A percentile compares a stretch with the other conserved stretches of the same genome.
Conservation (phyloP, 176 grass and related monocot genomes). For the Zea mays region Zm-B73-REFERENCE-NAM-5.0 NC_050096.1:152377501-152378000, state of each 20-base stretch:
- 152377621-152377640: too few relatives aligned
- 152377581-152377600: too few relatives aligned
- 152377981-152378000: not conserved
- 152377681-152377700: too few relatives aligned
- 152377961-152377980: not conserved
- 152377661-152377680: too few relatives aligned
- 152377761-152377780: not conserved
- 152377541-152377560: too few relatives aligned
- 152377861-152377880: not conserved
- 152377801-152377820: not conserved
- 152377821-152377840: not conserved
- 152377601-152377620: too few relatives aligned
- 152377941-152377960: not conserved
- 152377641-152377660: too few relatives aligned
- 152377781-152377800: not conserved
- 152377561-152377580: too few relatives aligned
- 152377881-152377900: not conserved
- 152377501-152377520: too few relatives aligned
- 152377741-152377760: not conserved
- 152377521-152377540: too few relatives aligned
- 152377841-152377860: not conserved
- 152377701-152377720: too few relatives aligned
- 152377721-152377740: not conserved
- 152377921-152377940: not conserved
- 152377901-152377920: not conserved